phyloP scores from a whole-genome alignment of 768 basidiomycete species.

The Suillus plorans region DNA sequence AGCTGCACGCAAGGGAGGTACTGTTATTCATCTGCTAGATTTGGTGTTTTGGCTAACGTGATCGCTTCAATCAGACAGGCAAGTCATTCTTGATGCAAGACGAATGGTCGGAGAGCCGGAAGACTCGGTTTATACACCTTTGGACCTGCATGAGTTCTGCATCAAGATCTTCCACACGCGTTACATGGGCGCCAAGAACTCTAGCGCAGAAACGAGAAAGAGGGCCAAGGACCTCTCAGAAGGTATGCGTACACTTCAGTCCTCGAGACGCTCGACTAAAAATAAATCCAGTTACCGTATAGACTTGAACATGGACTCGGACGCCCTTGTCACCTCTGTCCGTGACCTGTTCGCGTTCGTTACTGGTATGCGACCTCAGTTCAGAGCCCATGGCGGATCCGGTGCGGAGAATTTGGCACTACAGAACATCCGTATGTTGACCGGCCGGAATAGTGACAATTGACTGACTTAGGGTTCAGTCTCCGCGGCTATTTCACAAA shows the following conservation, averaged over 20 bases:
- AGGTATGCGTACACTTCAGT: slow-evolving; percentile 47
- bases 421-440: slow-evolving; percentile 84
- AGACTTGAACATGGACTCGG: slow-evolving; percentile 85
- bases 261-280: not conserved
- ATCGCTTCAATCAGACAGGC: slow-evolving; percentile 50
- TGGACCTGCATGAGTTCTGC: slow-evolving; percentile 85
- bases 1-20: slow-evolving; percentile 73
- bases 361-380: slow-evolving; percentile 71
- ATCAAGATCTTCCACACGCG: slow-evolving; percentile 92
- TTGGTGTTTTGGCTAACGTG: not conserved
- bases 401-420: slow-evolving; percentile 90
- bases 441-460: not conserved
- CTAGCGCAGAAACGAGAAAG: slow-evolving; percentile 78
- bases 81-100: slow-evolving; percentile 89
- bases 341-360: slow-evolving; percentile 81
- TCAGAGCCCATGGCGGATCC: slow-evolving; percentile 84
- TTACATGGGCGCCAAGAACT: slow-evolving; percentile 99
- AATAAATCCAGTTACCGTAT: slow-evolving; percentile 71
- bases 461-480: slow-evolving; percentile 39
- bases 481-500: slow-evolving; percentile 96
- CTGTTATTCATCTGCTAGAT: slow-evolving; percentile 18
- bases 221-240: slow-evolving; percentile 86
- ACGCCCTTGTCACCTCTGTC: slow-evolving; percentile 81
- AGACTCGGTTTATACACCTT: slow-evolving; percentile 79
- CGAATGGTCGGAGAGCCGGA: slow-evolving; percentile 85